Conservation (phyloP, 2,329 filamentous ascomycete genomes). For the Alternaria incomplexa region DNA sequence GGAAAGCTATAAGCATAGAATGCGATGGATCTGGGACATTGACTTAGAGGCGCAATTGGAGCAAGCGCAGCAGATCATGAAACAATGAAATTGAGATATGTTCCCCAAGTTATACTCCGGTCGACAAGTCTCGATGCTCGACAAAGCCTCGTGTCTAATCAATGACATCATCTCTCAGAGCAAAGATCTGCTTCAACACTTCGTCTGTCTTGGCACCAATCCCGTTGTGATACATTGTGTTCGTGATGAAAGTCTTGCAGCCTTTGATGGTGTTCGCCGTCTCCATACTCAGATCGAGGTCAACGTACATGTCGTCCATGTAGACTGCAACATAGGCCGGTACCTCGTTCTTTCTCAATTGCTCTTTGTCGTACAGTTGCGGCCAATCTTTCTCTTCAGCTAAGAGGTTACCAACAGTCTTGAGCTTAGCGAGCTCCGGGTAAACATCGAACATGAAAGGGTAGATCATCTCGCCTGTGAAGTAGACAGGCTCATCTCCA, state of each 20-base stretch:
- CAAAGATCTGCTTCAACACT: slow-evolving; percentile 77
- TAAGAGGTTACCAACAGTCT: slow-evolving; percentile 71
- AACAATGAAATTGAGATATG: not conserved
- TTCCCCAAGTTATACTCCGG: not conserved
- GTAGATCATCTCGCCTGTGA: slow-evolving; percentile 93
- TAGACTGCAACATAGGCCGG: slow-evolving; percentile 87
- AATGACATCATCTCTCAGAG: slow-evolving; percentile 72
- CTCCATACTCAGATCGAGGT: slow-evolving; percentile 73
- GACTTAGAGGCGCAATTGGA: slow-evolving; percentile 46
- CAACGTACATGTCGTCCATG: slow-evolving; percentile 91
- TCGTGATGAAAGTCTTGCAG: slow-evolving; percentile 83
- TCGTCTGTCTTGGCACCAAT: slow-evolving; percentile 75
- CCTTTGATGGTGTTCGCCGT: slow-evolving; percentile 77
- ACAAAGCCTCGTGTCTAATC: slow-evolving; percentile 49
- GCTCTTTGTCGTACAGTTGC: slow-evolving; percentile 74
- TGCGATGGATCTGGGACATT: slow-evolving; percentile 52
- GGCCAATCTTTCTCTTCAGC: slow-evolving; percentile 75
- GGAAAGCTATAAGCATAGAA: slow-evolving; percentile 36
- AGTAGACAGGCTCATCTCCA: slow-evolving; percentile 66
- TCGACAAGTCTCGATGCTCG: not conserved
- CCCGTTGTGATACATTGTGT: slow-evolving; percentile 86
- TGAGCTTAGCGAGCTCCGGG: slow-evolving; percentile 73
- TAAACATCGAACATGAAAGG: slow-evolving; percentile 84
- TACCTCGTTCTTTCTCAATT: slow-evolving; percentile 77
- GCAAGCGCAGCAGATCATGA: slow-evolving; percentile 38